Evolutionary conservation across 306 rosid genomes (phyloP), one percentile per base, ranked within the genome.

Genomic region (Cicer pinnatifidum): DNA sequence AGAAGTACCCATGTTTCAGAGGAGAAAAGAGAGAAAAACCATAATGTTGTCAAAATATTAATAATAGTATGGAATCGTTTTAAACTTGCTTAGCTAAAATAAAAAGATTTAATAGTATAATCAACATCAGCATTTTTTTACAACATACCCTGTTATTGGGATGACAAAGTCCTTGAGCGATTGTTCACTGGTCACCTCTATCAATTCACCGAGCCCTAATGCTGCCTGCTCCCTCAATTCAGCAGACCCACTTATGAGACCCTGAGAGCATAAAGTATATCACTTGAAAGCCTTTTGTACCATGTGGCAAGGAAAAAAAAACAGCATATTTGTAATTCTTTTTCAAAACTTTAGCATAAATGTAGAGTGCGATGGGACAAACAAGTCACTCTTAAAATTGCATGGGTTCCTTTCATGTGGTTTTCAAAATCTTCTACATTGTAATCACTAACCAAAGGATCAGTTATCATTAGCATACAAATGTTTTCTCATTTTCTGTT

Each of bases 171-270:
- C 99, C 86, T 83, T 94, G 69, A 91, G 84, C 9, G 96, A 84
- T 79, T 88, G 82, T 75, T 91, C 99, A 75, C 95, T 90, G 68
- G 99, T 91, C 78, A 94, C 95, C 76, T 94, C 99, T 73, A 94
- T 88, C 86, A 91, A 80, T 78, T 94, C 97, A 15, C 99, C 99
- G 51, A 94, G 97, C 72, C 99, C 99, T 84, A 88, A 71, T 65
- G 99, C 99, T 10, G 99, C 92, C 76, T 94, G 99, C 86, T 94
- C 97, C 85, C 99, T 87, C 78, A 92, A 74, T 82, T 94, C 99
- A 63, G 99, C 86, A 78, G 99, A 94, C 58, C 99, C 99, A 69
- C 91, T 88, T 57, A 87, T 91, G 28, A 94, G 86, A 73, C 99
- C 99, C 97, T 94, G 80, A 35, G 61, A 63, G 52, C 70, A 79